Evolutionary conservation across 148 eudicot species (phyloP), one percentile per base, ranked within the genome.

Genomic region (Amaranthus palmeri): DNA sequence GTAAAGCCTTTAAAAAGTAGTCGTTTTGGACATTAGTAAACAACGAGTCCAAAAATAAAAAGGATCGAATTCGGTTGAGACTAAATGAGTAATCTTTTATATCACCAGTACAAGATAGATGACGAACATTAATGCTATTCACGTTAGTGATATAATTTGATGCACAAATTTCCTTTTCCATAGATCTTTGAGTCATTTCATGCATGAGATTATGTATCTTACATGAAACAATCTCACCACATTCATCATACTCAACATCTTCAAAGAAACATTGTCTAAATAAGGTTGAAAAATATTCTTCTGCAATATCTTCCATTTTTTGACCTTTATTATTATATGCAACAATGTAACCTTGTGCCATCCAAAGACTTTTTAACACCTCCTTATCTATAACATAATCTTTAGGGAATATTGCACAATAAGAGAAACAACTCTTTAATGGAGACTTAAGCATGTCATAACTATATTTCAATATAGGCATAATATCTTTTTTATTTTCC

Each of bases 371-470:
- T 5, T 43, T 44, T 44, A 64, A 14, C 18, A 64, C 3, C 18
- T 44, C 49, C 17, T 64, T 64, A 10, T 10, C n/a, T 3, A 64
- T 44, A 18, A 44, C 51, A 45, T 3, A 64, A 45, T 9, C 50
- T 12, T 42, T 42, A 10, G 68, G 68, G 14, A 64, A 64, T 13
- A 64, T 4, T 10, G 68, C 68, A 64, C 68, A 64, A 44, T 64
- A 64, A 4, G 77, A 73, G 74, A 81, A 84, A 40, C 87, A 84
- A 3, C 58, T 70, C 71, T 81, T 78, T 36, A 84, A 43, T 12
- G 53, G 10, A 3, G 56, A 8, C 4, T 67, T 61, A 42, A 84
- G 69, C 12, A 68, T 67, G 52, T 74, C 54, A 51, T 78, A 84
- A 40, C 84, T 76, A n/a, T 76, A n/a, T 46, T 42, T 64, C 4